phyloP scores from a whole-genome alignment of 2,329 filamentous ascomycete species.

The Blumeria hordei region DNA sequence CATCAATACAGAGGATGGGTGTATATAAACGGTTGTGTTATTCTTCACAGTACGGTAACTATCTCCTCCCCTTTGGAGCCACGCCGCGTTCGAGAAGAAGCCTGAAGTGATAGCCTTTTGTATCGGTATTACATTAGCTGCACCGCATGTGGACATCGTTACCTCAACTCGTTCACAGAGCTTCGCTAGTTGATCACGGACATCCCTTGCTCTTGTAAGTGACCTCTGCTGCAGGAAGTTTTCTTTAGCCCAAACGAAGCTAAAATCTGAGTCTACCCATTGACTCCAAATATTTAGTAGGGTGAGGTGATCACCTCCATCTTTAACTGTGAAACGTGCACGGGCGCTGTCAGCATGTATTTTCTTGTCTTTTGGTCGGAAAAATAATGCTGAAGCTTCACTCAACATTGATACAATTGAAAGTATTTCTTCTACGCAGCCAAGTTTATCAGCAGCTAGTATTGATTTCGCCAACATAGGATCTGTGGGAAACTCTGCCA shows the following conservation, averaged over 20 bases:
- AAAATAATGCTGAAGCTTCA: slow-evolving; percentile 74
- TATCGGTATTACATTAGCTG: slow-evolving; percentile 51
- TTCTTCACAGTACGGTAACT: slow-evolving; percentile 84
- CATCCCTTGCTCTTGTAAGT: slow-evolving; percentile 71
- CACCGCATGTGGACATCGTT: slow-evolving; percentile 40
- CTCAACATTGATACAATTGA: slow-evolving; percentile 87
- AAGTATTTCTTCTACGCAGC: slow-evolving; percentile 82
- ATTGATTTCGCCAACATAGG: slow-evolving; percentile 80
- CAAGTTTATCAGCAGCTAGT: slow-evolving; percentile 66
- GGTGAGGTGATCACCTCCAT: slow-evolving; percentile 73
- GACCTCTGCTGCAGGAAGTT: slow-evolving; percentile 85
- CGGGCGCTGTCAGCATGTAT: slow-evolving; percentile 82
- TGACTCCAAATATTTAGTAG: slow-evolving; percentile 87
- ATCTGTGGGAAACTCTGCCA: slow-evolving; percentile 86
- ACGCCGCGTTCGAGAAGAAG: slow-evolving; percentile 82
- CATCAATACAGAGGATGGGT: slow-evolving; percentile 65
- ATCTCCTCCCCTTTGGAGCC: slow-evolving; percentile 61
- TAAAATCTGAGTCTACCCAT: slow-evolving; percentile 84
- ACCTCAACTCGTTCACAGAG: slow-evolving; percentile 89
- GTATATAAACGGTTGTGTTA: slow-evolving; percentile 70
- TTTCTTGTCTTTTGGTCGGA: slow-evolving; percentile 91
- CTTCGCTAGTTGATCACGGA: slow-evolving; percentile 76
- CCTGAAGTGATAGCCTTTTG: slow-evolving; percentile 73
- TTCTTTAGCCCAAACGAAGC: slow-evolving; percentile 65
- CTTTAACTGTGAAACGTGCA: slow-evolving; percentile 67